Evolutionary conservation across 208 protist genomes (phyloP), one percentile per base, ranked within the genome.

Genomic region (Trypanosoma lewisi): DNA sequence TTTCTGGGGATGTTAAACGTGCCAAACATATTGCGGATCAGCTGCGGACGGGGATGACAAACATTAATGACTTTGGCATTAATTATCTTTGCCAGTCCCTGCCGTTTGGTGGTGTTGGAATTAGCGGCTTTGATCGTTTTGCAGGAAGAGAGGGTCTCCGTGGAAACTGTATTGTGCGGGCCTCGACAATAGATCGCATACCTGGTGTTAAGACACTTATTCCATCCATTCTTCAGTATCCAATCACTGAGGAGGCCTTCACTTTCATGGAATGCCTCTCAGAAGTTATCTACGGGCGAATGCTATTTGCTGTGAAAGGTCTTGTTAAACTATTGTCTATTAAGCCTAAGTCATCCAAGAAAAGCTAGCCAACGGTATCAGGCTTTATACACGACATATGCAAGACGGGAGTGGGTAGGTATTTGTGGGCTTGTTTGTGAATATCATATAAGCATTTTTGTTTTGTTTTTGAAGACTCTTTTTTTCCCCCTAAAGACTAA

Each of bases 71-170:
- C 69, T 98, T 96, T 83, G 95, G 93, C 70, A 89, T 97, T 62
- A 97, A 93, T 55, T 98, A 98, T 73, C 79, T 98, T 28, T 96
- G 93, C 67, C 95, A 98, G 73, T 94, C 91, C n/a, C 72, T 98
- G 30, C 96, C 96, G 25, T 98, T 98, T 75, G 96, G 96, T 73
- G 96, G 96, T 27, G 85, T 96, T 16, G 98, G 98, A 72, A 85
- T 96, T 56, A 98, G 94, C 72, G 97, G 97, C 31, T 98, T 98
- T 63, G 97, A 97, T 71, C 82, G 94, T 54, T 98, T 98, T 69
- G 90, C 88, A 45, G 97, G 97, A 37, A 81, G 75, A 41, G 95
- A 98, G 69, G 97, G 96, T 31, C 75, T 98, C 4, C 85, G 95
- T 52, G 95, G 91, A 37, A 96, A 96, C 75, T 97, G 89, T 61